Conservation (phyloP, 1,284 basidiomycete genomes). For the Fomitopsis schrenkii region DNA sequence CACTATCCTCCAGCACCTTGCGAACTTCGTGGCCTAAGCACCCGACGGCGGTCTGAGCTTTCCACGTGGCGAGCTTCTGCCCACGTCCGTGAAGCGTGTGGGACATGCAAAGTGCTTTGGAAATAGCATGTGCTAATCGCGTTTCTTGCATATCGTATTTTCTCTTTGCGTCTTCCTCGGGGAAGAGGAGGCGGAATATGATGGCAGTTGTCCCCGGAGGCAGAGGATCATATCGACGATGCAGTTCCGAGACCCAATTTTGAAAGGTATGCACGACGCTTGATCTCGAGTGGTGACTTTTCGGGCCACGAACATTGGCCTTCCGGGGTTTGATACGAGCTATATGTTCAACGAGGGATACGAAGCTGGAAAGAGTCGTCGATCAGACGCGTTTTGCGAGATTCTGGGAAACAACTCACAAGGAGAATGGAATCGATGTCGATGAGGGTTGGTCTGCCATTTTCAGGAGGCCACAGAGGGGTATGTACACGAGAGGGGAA, state of each 20-base stretch:
- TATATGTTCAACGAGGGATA: conserved; percentile 16
- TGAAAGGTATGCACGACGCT: conserved; percentile 38
- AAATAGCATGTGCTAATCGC: conserved; percentile 52
- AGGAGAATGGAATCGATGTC: conserved; percentile 3
- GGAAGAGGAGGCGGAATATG: conserved; percentile 76
- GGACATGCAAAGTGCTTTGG: conserved; percentile 44
- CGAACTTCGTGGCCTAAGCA: conserved; percentile 70
- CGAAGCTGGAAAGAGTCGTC: conserved; percentile 9
- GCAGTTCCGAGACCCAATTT: conserved; percentile 45
- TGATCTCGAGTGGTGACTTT: conserved; percentile 15
- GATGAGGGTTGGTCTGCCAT: background rate
- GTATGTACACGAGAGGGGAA: background rate
- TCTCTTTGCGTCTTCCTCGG: conserved; percentile 67
- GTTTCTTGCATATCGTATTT: conserved; percentile 75
- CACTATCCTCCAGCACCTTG: conserved; percentile 33
- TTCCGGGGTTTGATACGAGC: conserved; percentile 13
- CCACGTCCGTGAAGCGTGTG: conserved; percentile 22
- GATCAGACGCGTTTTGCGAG: background rate
- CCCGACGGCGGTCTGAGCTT: conserved; percentile 44
- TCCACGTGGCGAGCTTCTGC: conserved; percentile 45
- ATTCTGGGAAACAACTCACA: background rate
- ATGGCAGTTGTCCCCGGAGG: conserved; percentile 44
- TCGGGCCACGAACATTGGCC: background rate
- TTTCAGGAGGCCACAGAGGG: background rate
- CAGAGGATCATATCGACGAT: conserved; percentile 38